phyloP scores from a whole-genome alignment of 805 yeast genomes.

The Teunomyces aglyptinius region DNA sequence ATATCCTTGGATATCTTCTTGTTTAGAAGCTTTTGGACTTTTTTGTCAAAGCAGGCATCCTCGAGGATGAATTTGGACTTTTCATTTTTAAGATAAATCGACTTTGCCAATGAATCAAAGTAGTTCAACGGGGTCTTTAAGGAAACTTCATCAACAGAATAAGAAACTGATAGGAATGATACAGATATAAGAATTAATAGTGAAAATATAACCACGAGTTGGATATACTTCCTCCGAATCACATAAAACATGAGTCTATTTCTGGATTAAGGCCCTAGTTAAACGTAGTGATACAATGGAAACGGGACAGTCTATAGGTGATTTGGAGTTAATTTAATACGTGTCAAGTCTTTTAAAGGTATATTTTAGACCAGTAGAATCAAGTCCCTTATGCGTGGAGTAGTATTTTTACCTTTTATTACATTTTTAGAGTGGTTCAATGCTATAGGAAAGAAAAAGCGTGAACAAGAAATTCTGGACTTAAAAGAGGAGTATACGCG shows the following conservation, averaged over 20 bases:
- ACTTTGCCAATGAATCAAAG: slow-evolving; percentile 15
- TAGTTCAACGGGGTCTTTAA: slow-evolving; percentile 6
- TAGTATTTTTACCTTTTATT: no score
- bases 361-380: no score
- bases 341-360: no score
- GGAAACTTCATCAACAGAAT: background rate
- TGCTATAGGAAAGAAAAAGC: background rate
- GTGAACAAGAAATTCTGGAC: background rate
- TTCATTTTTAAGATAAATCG: slow-evolving; percentile 8
- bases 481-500: background rate
- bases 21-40: slow-evolving; percentile 15
- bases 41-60: slow-evolving; percentile 6
- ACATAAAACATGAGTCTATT: slow-evolving; percentile 10
- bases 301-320: background rate
- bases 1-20: slow-evolving; percentile 17
- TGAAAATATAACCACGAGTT: slow-evolving; percentile 11
- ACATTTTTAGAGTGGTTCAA: background rate
- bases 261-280: background rate
- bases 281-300: background rate
- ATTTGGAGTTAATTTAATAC: no score
- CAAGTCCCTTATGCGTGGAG: no score
- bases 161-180: slow-evolving; percentile 9
- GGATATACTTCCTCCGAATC: slow-evolving; percentile 16
- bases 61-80: background rate
- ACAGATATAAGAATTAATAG: slow-evolving; percentile 14